Base-by-base conservation (phyloP, 2,329 filamentous ascomycete genomes). In the Boeremia lycopersici region DNA sequence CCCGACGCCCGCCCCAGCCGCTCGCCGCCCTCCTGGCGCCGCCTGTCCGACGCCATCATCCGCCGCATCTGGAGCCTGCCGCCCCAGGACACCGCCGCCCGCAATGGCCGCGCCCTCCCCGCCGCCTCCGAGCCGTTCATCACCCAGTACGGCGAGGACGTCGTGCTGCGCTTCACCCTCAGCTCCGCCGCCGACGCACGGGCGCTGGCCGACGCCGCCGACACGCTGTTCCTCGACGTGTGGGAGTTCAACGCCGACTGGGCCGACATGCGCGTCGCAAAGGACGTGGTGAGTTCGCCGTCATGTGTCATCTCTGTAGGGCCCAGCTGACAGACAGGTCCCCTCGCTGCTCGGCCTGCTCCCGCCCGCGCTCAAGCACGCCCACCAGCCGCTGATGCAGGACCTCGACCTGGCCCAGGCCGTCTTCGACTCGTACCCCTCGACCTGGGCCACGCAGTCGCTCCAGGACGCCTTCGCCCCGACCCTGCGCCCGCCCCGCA, bases 121-220 rank as follows among this genome's bases (percentile, higher is more conserved):
- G 38, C 43, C 8, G 59, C 68, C 13, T 63, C 52, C 3, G 48
- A 63, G 28, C 60, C 65, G 26, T 62, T 73, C 30, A 57, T 72
- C 28, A 76, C 80, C 29, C 77, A 79, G 56, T 96, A 96, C 72
- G 85, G 86, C 58, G 85, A 89, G 59, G 88, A 97, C 74, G 82
- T 96, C n/a, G 91, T 99, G 13, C 78, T 98, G 59, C 87, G 95
- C 34, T 97, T 98, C 81, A 91, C 89, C 68, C 79, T 97, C 50
- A 87, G 83, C 57, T 86, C 84, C 25, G 75, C 81, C 3, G 82
- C 86, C 17, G 90, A 96, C 69, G 87, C 90, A 54, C 76, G 78
- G 30, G 88, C 88, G 1, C 79, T 96, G 51, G 83, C 87, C n/a
- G 84, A 89, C 52, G 91, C 91, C 3, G 82, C 87, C 0, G 83